phyloP scores from a whole-genome alignment of 2,329 filamentous ascomycete species.

The Penicillium sp. region DNA sequence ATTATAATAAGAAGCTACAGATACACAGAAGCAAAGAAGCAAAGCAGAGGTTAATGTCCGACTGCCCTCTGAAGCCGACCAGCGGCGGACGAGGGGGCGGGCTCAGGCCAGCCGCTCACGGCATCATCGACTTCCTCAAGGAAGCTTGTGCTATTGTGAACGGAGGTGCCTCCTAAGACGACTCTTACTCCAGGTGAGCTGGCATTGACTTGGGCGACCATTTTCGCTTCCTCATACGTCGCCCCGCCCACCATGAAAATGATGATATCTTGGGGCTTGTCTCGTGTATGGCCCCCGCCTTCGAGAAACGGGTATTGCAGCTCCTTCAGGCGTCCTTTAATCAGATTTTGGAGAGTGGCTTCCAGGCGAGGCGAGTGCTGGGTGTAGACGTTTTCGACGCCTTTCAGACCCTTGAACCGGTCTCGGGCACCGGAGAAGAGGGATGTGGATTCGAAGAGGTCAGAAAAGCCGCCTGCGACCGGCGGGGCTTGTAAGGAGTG shows the following conservation, averaged over 20 bases:
- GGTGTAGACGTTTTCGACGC: conserved; percentile 97
- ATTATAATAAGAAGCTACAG: too few relatives aligned
- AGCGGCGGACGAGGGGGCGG: conserved; percentile 50
- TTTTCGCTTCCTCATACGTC: conserved; percentile 97
- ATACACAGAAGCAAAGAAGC: too few relatives aligned
- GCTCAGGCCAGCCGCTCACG: conserved; percentile 78
- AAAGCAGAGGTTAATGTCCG: too few relatives aligned
- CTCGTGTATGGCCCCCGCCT: conserved; percentile 71
- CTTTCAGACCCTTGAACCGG: conserved; percentile 87
- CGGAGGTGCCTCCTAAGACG: conserved; percentile 74
- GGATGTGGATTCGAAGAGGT: conserved; percentile 82
- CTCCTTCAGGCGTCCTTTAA: conserved; percentile 80
- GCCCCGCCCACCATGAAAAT: conserved; percentile 89
- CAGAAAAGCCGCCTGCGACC: conserved; percentile 68
- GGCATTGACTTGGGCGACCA: conserved; percentile 88
- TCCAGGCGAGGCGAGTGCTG: conserved; percentile 88
- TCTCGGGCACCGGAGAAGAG: conserved; percentile 83
- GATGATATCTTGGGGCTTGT: conserved; percentile 94
- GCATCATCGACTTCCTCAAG: conserved; percentile 86
- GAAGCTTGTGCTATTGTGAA: conserved; percentile 83
- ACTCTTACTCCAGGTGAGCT: conserved; percentile 79
- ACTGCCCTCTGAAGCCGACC: too few relatives aligned
- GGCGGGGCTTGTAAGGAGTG: conserved; percentile 73
- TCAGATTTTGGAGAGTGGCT: conserved; percentile 77
- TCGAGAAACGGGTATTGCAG: conserved; percentile 90